Conservation (phyloP, 2,329 filamentous ascomycete species). For the Neopestalotiopsis sp. region DNA sequence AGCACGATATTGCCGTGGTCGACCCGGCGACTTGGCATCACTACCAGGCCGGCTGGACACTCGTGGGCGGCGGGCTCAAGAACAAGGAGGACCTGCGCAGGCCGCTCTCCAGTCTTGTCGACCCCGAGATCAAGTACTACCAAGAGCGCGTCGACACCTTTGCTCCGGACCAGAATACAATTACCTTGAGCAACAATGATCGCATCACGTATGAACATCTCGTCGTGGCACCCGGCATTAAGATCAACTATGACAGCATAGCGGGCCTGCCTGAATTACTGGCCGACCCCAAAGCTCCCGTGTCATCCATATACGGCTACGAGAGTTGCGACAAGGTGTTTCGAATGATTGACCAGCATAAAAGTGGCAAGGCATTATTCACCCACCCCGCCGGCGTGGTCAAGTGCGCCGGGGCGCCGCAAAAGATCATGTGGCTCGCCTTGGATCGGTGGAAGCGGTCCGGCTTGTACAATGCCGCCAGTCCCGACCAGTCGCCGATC, state of each 20-base stretch:
- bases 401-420: slow-evolving; percentile 45
- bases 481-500: slow-evolving; percentile 23
- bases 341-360: slow-evolving; percentile 40
- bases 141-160: slow-evolving; percentile 38
- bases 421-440: slow-evolving; percentile 48
- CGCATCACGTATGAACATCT: slow-evolving; percentile 44
- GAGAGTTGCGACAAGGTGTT: slow-evolving; percentile 41
- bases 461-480: slow-evolving; percentile 37
- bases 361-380: slow-evolving; percentile 42
- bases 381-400: slow-evolving; percentile 44
- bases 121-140: slow-evolving; percentile 41
- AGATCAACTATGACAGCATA: slow-evolving; percentile 40
- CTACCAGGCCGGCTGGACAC: slow-evolving; percentile 45
- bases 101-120: slow-evolving; percentile 37
- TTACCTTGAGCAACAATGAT: slow-evolving; percentile 40
- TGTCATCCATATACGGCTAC: slow-evolving; percentile 44
- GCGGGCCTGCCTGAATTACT: slow-evolving; percentile 40
- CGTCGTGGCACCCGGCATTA: slow-evolving; percentile 43
- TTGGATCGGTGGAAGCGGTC: slow-evolving; percentile 43
- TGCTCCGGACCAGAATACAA: slow-evolving; percentile 40
- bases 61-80: slow-evolving; percentile 42
- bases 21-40: slow-evolving; percentile 42
- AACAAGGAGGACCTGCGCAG: slow-evolving; percentile 32
- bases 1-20: slow-evolving; percentile 41
- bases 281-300: slow-evolving; percentile 36